Base-by-base conservation (phyloP, 768 basidiomycete species). In the Leucosporidium creatinivorum region DNA sequence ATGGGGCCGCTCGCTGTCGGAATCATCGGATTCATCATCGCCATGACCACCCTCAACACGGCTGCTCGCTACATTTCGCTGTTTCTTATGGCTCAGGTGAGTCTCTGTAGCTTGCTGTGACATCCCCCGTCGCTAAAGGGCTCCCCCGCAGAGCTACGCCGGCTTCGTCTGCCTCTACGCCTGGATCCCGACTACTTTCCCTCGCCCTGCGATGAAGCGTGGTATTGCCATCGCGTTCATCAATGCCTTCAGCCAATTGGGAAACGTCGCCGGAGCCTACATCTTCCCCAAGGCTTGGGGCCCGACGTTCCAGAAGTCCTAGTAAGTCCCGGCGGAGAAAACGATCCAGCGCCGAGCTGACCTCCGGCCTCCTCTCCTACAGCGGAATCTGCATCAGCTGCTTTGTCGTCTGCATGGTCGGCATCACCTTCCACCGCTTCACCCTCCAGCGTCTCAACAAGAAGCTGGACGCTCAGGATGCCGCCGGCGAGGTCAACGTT, bases 121-220 rank as follows among this genome's bases (percentile, higher is more conserved):
- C 10, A n/a, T 31, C 55, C 17, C 3, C 9, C 55, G 55, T 25
- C 17, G 19, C 7, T 85, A 33, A 33, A 5, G 33, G 33, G n/a
- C n/a, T n/a, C 33, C 33, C 33, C 33, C 33, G 33, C 33, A 86
- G 72, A 84, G 85, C 0, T 89, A 88, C 73, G 81, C 86, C 0
- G 89, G 84, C 7, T 89, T 87, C 77, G 84, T 90, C 69, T 82
- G 83, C 63, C 86, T 88, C 79, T 76, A 79, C 82, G 8, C 69
- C 25, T 79, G 78, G 84, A 79, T 83, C 61, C 81, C 81, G 60
- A 84, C 82, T 68, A 81, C 82, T 21, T 81, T 94, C 79, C 85
- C 89, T 31, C 84, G 85, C n/a, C 86, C 91, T 30, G 83, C 89
- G 7, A 85, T 87, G n/a, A 93, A 93, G 78, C 86, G 91, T 7